These are phyloP conservation scores for Scheffersomyces stipitis DNA, from an alignment of 805 yeast species.

Conservation along the genomic window DNA sequence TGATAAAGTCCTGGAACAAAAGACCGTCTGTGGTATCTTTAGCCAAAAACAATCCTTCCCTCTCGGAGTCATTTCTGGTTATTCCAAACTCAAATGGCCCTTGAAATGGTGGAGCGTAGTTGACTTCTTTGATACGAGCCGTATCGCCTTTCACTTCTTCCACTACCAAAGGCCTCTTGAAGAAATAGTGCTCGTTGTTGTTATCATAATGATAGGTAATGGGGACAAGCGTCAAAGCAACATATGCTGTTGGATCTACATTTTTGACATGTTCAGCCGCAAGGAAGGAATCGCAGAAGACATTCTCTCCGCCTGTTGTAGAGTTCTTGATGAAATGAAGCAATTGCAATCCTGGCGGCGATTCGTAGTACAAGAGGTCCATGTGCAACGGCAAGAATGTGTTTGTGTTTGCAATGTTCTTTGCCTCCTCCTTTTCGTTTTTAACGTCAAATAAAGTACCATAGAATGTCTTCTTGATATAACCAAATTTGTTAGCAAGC, in stretches of 20 bases:
- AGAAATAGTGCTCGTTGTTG: slow-evolving; percentile 60
- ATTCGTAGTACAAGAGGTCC: slow-evolving; percentile 74
- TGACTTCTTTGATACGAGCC: slow-evolving; percentile 51
- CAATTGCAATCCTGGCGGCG: slow-evolving; percentile 78
- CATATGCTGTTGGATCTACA: slow-evolving; percentile 60
- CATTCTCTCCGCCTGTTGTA: slow-evolving; percentile 64
- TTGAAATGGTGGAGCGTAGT: slow-evolving; percentile 82
- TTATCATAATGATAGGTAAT: slow-evolving; percentile 68
- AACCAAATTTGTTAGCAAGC: slow-evolving; percentile 57
- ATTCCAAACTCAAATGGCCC: slow-evolving; percentile 69
- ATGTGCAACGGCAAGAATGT: slow-evolving; percentile 69
- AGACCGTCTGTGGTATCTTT: slow-evolving; percentile 38
- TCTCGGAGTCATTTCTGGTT: slow-evolving; percentile 25
- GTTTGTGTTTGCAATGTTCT: slow-evolving; percentile 69
- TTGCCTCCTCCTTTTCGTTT: slow-evolving; percentile 44
- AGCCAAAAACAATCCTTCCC: slow-evolving; percentile 14
- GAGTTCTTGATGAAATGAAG: slow-evolving; percentile 59
- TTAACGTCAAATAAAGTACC: slow-evolving; percentile 71
- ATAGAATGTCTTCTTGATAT: slow-evolving; percentile 68
- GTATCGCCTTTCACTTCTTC: slow-evolving; percentile 38
- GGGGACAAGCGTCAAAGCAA: slow-evolving; percentile 62
- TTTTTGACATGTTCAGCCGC: slow-evolving; percentile 60
- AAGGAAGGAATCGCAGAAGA: slow-evolving; percentile 67
- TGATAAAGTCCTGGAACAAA: slow-evolving; percentile 51
- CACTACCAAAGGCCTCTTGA: slow-evolving; percentile 60